These are phyloP conservation scores for Cytospora schulzeri DNA, from an alignment of 2,329 filamentous ascomycete species.

Conservation along the genomic window DNA sequence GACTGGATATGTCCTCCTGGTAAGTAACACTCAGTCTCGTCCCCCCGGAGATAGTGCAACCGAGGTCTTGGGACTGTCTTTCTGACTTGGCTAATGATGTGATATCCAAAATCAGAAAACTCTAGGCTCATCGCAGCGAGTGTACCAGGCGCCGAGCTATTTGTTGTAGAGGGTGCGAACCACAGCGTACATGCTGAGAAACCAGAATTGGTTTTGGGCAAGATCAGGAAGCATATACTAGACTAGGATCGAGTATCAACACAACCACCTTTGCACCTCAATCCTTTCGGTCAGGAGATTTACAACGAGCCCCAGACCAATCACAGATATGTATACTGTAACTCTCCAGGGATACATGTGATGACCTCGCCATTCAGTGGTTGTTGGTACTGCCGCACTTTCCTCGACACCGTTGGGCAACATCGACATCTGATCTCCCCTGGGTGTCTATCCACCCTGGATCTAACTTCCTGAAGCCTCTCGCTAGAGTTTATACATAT, in stretches of 20 bases:
- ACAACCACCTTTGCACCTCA: not conserved
- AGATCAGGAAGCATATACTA: slow-evolving; percentile 29
- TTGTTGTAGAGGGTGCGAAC: slow-evolving; percentile 38
- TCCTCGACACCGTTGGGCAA: too few relatives aligned
- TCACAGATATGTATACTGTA: too few relatives aligned
- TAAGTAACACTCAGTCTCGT: slow-evolving; percentile 22
- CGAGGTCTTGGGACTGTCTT: not conserved
- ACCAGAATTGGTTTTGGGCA: slow-evolving; percentile 35
- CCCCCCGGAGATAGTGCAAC: not conserved
- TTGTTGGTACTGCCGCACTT: too few relatives aligned
- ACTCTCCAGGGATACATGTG: too few relatives aligned
- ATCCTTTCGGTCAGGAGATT: too few relatives aligned
- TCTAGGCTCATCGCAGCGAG: slow-evolving; percentile 36
- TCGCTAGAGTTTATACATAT: too few relatives aligned
- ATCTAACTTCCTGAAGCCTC: too few relatives aligned
- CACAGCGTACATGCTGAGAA: slow-evolving; percentile 42
- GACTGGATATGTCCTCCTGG: slow-evolving; percentile 45
- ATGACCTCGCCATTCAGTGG: too few relatives aligned
- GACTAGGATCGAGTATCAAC: not conserved
- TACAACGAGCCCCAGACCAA: too few relatives aligned
- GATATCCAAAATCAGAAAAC: slow-evolving; percentile 31
- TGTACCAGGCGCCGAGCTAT: slow-evolving; percentile 35
- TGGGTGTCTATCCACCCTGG: too few relatives aligned
- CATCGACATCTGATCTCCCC: too few relatives aligned
- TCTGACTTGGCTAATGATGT: not conserved